phyloP scores from a whole-genome alignment of 805 yeast species.

The Candida railenensis region DNA sequence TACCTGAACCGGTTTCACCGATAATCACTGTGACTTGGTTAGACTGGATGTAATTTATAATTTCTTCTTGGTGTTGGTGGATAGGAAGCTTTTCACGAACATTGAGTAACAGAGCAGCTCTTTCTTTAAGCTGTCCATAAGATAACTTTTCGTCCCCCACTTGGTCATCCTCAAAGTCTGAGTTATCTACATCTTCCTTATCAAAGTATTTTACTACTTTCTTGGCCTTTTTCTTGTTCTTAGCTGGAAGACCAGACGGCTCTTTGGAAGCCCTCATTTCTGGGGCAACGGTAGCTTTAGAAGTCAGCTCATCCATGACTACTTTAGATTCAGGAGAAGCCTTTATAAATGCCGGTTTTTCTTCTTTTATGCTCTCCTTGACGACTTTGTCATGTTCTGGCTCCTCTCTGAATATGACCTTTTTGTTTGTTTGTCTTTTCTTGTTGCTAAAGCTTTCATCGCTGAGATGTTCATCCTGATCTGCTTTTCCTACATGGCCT shows the following conservation, averaged over 20 bases:
- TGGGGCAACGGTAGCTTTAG: no score
- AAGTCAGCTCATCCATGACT: not conserved
- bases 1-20: slow-evolving; percentile 98
- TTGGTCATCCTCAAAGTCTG: slow-evolving; percentile 15
- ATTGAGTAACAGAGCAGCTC: slow-evolving; percentile 44
- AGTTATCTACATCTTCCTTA: slow-evolving; percentile 34
- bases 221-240: slow-evolving; percentile 5
- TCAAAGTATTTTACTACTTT: slow-evolving; percentile 9
- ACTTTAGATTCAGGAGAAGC: no score
- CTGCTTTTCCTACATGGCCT: not conserved
- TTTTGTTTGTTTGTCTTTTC: not conserved
- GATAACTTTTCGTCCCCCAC: not conserved
- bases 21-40: slow-evolving; percentile 77
- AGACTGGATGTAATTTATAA: slow-evolving; percentile 51
- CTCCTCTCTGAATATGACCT: not conserved
- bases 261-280: no score
- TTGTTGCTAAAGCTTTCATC: not conserved
- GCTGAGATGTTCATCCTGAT: not conserved
- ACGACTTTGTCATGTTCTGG: slow-evolving; percentile 5
- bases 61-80: slow-evolving; percentile 63
- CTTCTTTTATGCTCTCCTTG: slow-evolving; percentile 1
- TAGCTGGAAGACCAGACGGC: no score
- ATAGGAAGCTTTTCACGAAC: slow-evolving; percentile 70
- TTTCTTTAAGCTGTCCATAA: slow-evolving; percentile 32
- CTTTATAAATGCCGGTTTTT: no score